Evolutionary conservation across 2,329 filamentous ascomycete species (phyloP).

Genomic region (Ambrosiella xylebori): DNA sequence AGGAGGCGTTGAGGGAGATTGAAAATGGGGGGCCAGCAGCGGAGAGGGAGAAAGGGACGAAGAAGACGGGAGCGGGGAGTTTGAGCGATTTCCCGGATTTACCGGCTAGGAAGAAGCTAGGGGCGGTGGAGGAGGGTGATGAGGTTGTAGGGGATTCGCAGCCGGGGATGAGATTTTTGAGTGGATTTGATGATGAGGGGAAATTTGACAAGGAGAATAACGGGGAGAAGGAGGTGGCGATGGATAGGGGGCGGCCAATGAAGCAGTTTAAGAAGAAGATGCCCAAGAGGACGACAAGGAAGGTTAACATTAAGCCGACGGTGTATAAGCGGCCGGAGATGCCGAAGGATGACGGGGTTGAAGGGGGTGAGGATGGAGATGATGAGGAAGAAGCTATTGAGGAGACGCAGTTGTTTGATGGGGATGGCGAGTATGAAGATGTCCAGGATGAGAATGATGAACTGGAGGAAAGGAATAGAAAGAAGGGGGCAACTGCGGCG

Average conservation of each 20-base stretch:
- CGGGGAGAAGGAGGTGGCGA: conserved; percentile 25
- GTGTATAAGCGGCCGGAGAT: conserved; percentile 29
- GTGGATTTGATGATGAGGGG: conserved; percentile 47
- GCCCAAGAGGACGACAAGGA: conserved; percentile 59
- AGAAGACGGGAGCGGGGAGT: background rate
- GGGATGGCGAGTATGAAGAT: conserved; percentile 20
- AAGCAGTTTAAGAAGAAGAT: conserved; percentile 68
- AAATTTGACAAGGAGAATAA: conserved; percentile 35
- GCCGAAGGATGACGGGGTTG: conserved; percentile 13
- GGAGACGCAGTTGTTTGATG: conserved; percentile 21
- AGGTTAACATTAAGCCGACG: conserved; percentile 44
- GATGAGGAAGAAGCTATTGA: conserved; percentile 24
- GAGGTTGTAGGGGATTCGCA: conserved; percentile 28
- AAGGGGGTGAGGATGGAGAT: conserved; percentile 18
- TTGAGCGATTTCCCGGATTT: conserved; percentile 18
- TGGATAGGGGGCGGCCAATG: conserved; percentile 40
- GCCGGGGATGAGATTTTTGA: conserved; percentile 28
- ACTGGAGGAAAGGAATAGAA: conserved; percentile 11
- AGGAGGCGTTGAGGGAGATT: conserved; percentile 52
- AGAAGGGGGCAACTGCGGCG: conserved; percentile 17
- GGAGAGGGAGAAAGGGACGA: conserved; percentile 17
- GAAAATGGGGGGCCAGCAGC: conserved; percentile 30
- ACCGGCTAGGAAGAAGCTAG: conserved; percentile 1
- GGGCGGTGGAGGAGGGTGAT: background rate
- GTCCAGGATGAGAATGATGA: conserved; percentile 12